A percentile compares a stretch with the other conserved stretches of the same genome.
phyloP scores from a whole-genome alignment of 164 flowering plant genomes.

The Berberis thunbergii region DNA sequence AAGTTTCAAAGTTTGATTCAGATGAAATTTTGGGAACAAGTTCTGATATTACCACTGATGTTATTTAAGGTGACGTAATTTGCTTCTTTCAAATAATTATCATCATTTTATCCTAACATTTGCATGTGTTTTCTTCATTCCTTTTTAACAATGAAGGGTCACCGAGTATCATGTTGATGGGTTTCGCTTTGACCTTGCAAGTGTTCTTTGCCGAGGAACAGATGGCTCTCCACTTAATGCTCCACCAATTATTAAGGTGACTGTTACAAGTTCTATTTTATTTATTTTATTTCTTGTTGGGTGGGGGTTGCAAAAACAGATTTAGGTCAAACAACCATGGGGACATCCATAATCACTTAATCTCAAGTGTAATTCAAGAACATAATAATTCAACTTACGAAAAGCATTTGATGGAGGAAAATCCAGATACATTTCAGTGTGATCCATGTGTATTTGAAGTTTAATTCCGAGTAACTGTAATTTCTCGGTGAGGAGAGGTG shows the following conservation, averaged over 20 bases:
- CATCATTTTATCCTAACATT: not conserved
- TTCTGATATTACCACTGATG: too few relatives aligned
- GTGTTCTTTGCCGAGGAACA: slow-evolving; percentile 92
- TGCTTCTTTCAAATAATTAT: not conserved
- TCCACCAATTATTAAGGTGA: slow-evolving; percentile 83
- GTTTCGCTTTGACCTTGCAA: slow-evolving; percentile 94
- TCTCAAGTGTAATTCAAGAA: too few relatives aligned
- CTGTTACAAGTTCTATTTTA: not conserved
- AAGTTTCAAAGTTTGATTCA: too few relatives aligned
- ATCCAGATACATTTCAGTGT: too few relatives aligned
- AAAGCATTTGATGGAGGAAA: too few relatives aligned
- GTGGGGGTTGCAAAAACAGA: not conserved
- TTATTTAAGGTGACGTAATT: not conserved
- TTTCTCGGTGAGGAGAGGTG: too few relatives aligned
- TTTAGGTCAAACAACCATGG: too few relatives aligned
- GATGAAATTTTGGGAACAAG: too few relatives aligned
- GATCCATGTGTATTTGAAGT: too few relatives aligned
- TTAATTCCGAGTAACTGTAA: too few relatives aligned
- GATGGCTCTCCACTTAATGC: slow-evolving; percentile 88
- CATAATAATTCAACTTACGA: too few relatives aligned
- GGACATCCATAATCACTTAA: too few relatives aligned
- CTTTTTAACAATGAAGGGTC: slow-evolving; percentile 42
- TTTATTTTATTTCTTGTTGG: not conserved
- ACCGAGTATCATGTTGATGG: slow-evolving; percentile 95
- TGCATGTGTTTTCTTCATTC: not conserved